Evolutionary conservation across 1,284 basidiomycete genomes (phyloP).

Genomic region (Apiotrichum domesticum): DNA sequence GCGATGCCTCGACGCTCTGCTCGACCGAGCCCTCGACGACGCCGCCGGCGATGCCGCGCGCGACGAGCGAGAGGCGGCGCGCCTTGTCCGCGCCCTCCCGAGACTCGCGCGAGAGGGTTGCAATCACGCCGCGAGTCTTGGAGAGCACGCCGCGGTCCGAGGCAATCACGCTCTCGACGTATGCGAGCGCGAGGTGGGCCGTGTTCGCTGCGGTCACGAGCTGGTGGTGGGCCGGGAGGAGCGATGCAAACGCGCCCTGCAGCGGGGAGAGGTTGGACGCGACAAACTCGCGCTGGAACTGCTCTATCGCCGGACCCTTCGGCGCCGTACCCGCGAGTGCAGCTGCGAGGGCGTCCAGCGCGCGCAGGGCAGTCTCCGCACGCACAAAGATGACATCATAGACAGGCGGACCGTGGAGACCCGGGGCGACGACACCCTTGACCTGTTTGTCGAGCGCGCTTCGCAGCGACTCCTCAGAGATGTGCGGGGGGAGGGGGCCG

Average conservation of each 20-base stretch:
- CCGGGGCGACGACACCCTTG: constrained; percentile 2
- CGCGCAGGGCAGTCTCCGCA: constrained; percentile 30
- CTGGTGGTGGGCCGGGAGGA: constrained; percentile 13
- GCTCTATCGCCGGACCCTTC: constrained; percentile 24
- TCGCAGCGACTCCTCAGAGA: constrained; percentile 16
- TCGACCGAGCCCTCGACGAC: constrained; percentile 51
- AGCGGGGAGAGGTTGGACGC: constrained; percentile 33
- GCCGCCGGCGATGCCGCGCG: constrained; percentile 31
- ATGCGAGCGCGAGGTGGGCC: constrained; percentile 19
- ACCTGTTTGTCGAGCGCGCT: constrained; percentile 20
- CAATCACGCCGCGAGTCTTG: constrained; percentile 17
- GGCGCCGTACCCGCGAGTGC: constrained; percentile 12
- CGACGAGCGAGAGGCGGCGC: constrained; percentile 28
- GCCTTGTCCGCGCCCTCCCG: constrained; percentile 25
- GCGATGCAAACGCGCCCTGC: constrained; percentile 16
- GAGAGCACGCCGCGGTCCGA: constrained; percentile 21
- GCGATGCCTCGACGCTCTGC: constrained; percentile 52
- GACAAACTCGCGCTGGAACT: constrained; percentile 36
- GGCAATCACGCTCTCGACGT: constrained; percentile 24
- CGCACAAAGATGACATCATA: constrained; percentile 26
- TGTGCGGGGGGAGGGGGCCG: constrained; percentile 24
- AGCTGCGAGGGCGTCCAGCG: constrained; percentile 28
- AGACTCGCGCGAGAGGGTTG: constrained; percentile 16
- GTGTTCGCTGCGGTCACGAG: constrained; percentile 20
- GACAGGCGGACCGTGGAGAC: background rate